Evolutionary conservation across 2,329 filamentous ascomycete species (phyloP), one percentile per base, ranked within the genome.

Genomic region (Chaetomium olivaceum): DNA sequence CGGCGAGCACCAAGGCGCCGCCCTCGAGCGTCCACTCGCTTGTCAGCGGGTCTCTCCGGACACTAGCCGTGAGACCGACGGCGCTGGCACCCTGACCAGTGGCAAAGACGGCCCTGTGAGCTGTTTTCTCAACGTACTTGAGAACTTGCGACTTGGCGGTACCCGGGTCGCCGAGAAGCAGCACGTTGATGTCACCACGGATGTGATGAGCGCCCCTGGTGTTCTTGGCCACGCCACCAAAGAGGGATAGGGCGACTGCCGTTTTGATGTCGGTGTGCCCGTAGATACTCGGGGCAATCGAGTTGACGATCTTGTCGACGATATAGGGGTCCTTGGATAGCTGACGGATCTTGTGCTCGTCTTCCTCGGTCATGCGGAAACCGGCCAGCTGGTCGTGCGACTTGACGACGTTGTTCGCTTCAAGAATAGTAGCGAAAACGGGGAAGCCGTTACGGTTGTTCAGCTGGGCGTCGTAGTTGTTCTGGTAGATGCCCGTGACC

Each of bases 371-470:
- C 74, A 99, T 83, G 67, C 93, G 88, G 84, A 99, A 99, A 64
- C 95, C 95, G 73, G 95, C 95, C 67, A 99, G 89, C 79, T 99
- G 93, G 76, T 99, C 95, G 75, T 99, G 95, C 0, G 94, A 90
- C 78, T 99, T 99, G 78, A 98, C 89, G 5, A 98, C 88, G 71
- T 99, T 93, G 79, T 99, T 99, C 29, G 96, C 96, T 78, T 99
- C 95, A 4, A 99, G 85, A 66, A 99, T 95, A 0, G 95, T 99
- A 4, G 95, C 94, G 77, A 99, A 99, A 43, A 99, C 95, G 0
- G 95, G 95, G 80, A 99, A 98, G 4, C 95, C 95, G 75, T 98
- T 99, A 75, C 95, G 94, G 81, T 97, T 98, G 81, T 99, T 99
- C 62, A 99, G 85, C 72, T 96, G 92, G 3, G 95, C 93, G 76